phyloP scores from a whole-genome alignment of 805 yeast species.

The Cyberlindnera nakhonratchasimensis region DNA sequence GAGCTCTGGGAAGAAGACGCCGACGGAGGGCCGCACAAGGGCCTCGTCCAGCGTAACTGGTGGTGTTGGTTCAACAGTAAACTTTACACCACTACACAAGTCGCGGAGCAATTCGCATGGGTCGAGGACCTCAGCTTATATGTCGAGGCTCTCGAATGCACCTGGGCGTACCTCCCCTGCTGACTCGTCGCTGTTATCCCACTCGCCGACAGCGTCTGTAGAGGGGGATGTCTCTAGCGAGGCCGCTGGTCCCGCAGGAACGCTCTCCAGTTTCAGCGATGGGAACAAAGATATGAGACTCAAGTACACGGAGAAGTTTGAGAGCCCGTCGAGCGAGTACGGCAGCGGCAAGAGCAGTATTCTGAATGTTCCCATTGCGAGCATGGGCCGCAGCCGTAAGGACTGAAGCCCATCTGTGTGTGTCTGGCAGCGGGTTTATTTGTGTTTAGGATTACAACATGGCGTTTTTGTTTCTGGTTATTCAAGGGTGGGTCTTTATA shows the following conservation, averaged over 20 bases:
- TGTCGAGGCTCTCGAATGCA: too few species aligned
- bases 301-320: constrained; percentile 15
- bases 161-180: constrained; percentile 12
- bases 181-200: constrained; percentile 3
- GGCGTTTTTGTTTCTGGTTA: neutral
- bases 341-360: constrained; percentile 16
- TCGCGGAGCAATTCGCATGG: constrained; percentile 17
- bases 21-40: constrained; percentile 11
- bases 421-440: too few species aligned
- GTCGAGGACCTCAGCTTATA: constrained; percentile 6
- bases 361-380: constrained; percentile 25
- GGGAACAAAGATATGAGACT: constrained; percentile 11
- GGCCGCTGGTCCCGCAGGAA: too few species aligned
- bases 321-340: constrained; percentile 8
- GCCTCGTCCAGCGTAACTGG: constrained; percentile 8
- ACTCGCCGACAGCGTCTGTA: constrained; percentile 8
- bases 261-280: constrained; percentile 9
- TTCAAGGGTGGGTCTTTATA: neutral
- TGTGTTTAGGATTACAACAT: neutral
- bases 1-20: constrained; percentile 17
- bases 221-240: too few species aligned
- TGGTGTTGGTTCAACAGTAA: constrained; percentile 1
- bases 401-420: constrained; percentile 13
- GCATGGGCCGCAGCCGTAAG: constrained; percentile 19
- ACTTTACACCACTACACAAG: constrained; percentile 13